A percentile compares a stretch with the other conserved stretches of the same genome.
Evolutionary conservation across 192 early-diverging fungal genomes (phyloP).

Genomic region (Entophlyctis helioformis): DNA sequence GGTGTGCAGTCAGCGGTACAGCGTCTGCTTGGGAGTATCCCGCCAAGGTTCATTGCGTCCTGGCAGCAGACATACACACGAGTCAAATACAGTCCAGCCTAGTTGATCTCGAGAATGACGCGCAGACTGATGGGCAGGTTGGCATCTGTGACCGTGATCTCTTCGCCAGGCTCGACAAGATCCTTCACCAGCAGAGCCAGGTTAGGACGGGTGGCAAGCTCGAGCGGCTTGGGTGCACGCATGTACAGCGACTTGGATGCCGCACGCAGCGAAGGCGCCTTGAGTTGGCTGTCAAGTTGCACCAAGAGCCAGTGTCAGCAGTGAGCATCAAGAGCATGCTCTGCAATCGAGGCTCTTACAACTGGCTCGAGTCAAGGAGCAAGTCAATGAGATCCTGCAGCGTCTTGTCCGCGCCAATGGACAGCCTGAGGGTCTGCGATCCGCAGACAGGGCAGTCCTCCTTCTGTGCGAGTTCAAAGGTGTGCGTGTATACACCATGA

Average conservation of each 20-base stretch:
- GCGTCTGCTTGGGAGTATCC: too few relatives aligned
- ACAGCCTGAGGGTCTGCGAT: constrained; percentile 30
- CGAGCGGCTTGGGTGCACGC: constrained; percentile 69
- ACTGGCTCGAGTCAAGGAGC: constrained; percentile 58
- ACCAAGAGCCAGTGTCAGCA: too few relatives aligned
- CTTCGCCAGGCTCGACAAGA: constrained; percentile 54
- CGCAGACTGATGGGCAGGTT: constrained; percentile 47
- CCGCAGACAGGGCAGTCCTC: constrained; percentile 91
- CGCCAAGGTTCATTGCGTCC: too few relatives aligned
- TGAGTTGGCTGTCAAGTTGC: constrained; percentile 56
- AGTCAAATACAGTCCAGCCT: too few relatives aligned
- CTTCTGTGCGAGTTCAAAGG: constrained; percentile 71
- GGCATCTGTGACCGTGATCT: constrained; percentile 74
- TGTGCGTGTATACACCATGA: constrained; percentile 79
- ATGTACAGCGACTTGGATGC: constrained; percentile 62
- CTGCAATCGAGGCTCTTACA: constrained; percentile 32
- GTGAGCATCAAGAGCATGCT: too few relatives aligned
- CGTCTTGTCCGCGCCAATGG: constrained; percentile 36
- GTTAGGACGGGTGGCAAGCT: constrained; percentile 75
- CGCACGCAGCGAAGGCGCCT: constrained; percentile 62
- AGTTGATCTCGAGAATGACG: constrained; percentile 17
- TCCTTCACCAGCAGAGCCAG: constrained; percentile 55
- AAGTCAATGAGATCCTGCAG: constrained; percentile 74
- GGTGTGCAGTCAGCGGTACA: too few relatives aligned
- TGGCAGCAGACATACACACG: too few relatives aligned